Conservation (phyloP, 225 moss, liverwort and hornwort genomes). For the Asterella californica region DNA sequence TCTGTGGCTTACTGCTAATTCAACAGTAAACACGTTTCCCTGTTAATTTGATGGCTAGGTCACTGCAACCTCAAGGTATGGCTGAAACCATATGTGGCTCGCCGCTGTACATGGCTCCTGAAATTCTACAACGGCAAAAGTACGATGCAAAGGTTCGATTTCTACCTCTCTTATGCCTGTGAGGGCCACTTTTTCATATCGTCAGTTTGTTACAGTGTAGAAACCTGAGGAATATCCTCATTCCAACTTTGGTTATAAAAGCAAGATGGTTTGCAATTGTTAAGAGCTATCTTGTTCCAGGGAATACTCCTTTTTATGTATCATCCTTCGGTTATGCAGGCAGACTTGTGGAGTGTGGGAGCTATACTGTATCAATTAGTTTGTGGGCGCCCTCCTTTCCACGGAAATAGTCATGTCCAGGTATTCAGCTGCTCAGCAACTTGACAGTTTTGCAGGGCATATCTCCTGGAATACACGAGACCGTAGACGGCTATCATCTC, state of each 20-base stretch:
- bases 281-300: neutral
- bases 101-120: constrained; percentile 98
- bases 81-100: constrained; percentile 99
- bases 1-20: no score
- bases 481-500: neutral
- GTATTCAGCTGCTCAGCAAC: constrained; percentile 25
- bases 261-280: neutral
- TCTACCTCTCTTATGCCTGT: no score
- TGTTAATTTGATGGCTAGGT: constrained; percentile 27
- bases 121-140: constrained; percentile 92
- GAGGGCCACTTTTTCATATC: neutral
- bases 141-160: constrained; percentile 89
- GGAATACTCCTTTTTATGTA: neutral
- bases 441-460: neutral
- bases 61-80: constrained; percentile 88
- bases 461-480: neutral
- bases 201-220: neutral
- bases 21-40: neutral
- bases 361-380: constrained; percentile 90
- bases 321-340: constrained; percentile 42
- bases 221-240: neutral
- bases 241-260: neutral
- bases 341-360: constrained; percentile 98
- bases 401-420: constrained; percentile 85
- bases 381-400: constrained; percentile 84